Base-by-base conservation (phyloP, 2,329 filamentous ascomycete species). In the Aspergillus sp. region DNA sequence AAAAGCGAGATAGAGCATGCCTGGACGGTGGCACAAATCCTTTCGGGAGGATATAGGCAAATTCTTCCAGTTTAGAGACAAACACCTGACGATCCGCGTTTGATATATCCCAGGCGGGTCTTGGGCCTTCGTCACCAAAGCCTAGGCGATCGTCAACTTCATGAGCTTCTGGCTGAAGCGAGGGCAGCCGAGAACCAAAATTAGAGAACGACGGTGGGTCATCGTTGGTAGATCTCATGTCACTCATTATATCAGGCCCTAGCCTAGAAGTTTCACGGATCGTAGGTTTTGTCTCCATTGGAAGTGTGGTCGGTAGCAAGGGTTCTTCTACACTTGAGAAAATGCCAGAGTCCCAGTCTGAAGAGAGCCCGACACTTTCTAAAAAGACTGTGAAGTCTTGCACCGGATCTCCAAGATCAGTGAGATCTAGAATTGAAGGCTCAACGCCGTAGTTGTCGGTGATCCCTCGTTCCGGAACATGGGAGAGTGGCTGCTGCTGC, bases 321-420 rank as follows among this genome's bases (percentile, higher is more conserved):
- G 70, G 71, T 32, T 73, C 76, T 63, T 76, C 76, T 49, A 74
- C 71, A 11, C 69, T 74, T 34, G 72, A 76, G 62, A 80, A 79
- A 48, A 80, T 73, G 5, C 76, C 77, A 1, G 77, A 78, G 60
- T 80, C 76, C 78, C 77, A 80, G 61, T 80, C 78, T 6, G 77
- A 79, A 1, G 78, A 79, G 15, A 80, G 66, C 8, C 78, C 78
- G n/a, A 80, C 77, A 57, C 77, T 79, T 59, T 80, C 78, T 36
- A 80, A 63, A 53, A 80, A 80, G 43, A 78, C 74, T 0, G 76
- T 78, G 55, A 80, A 80, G 61, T 80, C 78, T 60, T 80, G 78
- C 45, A 80, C 78, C 1, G 78, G 78, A 57, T 80, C 78, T 2
- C 76, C 77, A 24, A 80, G 64, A 60, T 79, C 77, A 13, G 76